These are phyloP conservation scores for Suillus subaureus DNA, from an alignment of 768 basidiomycete species.

Conservation along the genomic window DNA sequence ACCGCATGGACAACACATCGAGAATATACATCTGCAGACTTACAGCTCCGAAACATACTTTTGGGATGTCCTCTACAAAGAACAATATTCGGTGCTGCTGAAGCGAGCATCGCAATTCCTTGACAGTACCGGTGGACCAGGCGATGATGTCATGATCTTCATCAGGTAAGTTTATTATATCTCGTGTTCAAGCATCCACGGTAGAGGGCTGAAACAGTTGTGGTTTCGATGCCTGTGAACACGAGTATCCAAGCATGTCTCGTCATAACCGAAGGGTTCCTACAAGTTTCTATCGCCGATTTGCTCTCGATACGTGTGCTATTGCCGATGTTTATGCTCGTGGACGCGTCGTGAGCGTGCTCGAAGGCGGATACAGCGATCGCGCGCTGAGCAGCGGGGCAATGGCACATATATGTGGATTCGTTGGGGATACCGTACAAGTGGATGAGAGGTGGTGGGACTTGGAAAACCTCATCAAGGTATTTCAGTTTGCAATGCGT, in stretches of 20 bases:
- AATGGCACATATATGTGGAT: slow-evolving; percentile 78
- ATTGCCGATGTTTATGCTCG: slow-evolving; percentile 67
- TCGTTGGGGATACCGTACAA: slow-evolving; percentile 37
- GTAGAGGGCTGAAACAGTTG: slow-evolving; percentile 49
- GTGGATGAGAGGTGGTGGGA: slow-evolving; percentile 67
- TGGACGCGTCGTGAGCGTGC: slow-evolving; percentile 80
- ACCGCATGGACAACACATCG: slow-evolving; percentile 84
- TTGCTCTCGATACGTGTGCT: slow-evolving; percentile 67
- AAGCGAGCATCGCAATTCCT: slow-evolving; percentile 72
- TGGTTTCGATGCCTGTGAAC: slow-evolving; percentile 94
- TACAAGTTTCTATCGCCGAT: slow-evolving; percentile 80
- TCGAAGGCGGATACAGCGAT: slow-evolving; percentile 96
- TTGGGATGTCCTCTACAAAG: slow-evolving; percentile 70
- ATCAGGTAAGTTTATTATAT: slow-evolving; percentile 64
- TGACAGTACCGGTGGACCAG: slow-evolving; percentile 60
- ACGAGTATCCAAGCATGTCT: slow-evolving; percentile 90
- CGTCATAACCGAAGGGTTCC: slow-evolving; percentile 91
- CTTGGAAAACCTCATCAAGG: slow-evolving; percentile 59
- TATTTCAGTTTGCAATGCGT: slow-evolving; percentile 24
- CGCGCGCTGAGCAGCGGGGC: slow-evolving; percentile 82
- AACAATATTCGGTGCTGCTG: slow-evolving; percentile 62
- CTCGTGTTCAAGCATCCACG: not conserved
- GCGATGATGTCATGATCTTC: slow-evolving; percentile 77
- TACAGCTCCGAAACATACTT: slow-evolving; percentile 77
- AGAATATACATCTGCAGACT: slow-evolving; percentile 81